Base-by-base conservation (phyloP, 306 rosid genomes). In the Sicyos edulis region DNA sequence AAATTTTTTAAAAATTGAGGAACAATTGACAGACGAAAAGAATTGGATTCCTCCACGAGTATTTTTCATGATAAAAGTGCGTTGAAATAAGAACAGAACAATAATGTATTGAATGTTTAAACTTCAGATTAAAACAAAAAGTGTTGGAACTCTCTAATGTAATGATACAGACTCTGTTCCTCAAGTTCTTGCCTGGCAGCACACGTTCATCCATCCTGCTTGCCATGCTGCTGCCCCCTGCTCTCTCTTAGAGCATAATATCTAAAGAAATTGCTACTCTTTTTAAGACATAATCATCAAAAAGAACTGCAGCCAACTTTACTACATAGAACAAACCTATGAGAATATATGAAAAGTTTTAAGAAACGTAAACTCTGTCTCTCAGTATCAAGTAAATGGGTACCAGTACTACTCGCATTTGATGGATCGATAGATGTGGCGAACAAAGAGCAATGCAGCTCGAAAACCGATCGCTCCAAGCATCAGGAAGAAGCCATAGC, bases 401-500 rank as follows among this genome's bases (percentile, higher is more conserved):
- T 62, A 32, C 49, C 76, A 45, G 54, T 13, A 15, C 55, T 89
- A 87, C 84, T 87, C 89, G 54, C 87, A 85, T 78, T 87, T 87
- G 71, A 82, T 82, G 19, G 91, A 85, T 32, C 85, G 84, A 54
- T 87, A 87, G 73, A 87, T 87, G 86, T 87, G 88, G 47, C 89
- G 91, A 1, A 87, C 89, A 73, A 85, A 85, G 58, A 87, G 79
- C 70, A 87, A 59, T 44, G 89, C 86, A 8, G 92, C 92, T n/a
- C 89, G 85, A 78, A 85, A 87, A 5, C 92, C 89, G n/a, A 87
- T 85, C 13, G 80, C 72, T 70, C 92, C 92, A 32, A 87, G 89
- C 92, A 87, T 87, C 72, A 87, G 85, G 84, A 85, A 87, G 87
- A 87, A 83, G 59, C 89, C 91, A 65, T 85, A 87, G 86, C 92